Conservation (phyloP, 768 basidiomycete genomes). For the Termitomyces titanicus region DNA sequence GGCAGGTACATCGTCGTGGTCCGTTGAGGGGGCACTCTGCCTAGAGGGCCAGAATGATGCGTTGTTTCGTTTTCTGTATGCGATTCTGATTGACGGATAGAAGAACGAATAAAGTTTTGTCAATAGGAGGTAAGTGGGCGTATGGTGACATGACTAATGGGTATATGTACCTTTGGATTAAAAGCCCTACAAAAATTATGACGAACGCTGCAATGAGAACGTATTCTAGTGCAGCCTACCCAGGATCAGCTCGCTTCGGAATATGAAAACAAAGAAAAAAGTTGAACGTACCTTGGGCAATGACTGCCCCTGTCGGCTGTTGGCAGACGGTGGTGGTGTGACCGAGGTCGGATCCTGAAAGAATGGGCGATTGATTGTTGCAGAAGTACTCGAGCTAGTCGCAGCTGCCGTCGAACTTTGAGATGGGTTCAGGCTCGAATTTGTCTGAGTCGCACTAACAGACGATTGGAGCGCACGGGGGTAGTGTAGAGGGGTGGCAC, state of each 20-base stretch:
- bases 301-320: constrained; percentile 1
- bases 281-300: constrained; percentile 21
- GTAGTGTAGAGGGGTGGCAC: not conserved
- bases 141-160: not conserved
- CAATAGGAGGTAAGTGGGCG: constrained; percentile 1
- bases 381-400: not conserved
- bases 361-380: constrained; percentile 16
- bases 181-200: constrained; percentile 16
- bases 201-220: constrained; percentile 24
- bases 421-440: not conserved
- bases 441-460: not conserved
- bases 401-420: not conserved
- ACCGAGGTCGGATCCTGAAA: constrained; percentile 21
- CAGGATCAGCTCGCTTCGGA: not conserved
- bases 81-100: not conserved
- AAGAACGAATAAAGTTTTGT: not conserved
- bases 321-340: constrained; percentile 1
- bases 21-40: not conserved
- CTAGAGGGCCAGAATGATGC: constrained; percentile 3
- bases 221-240: constrained; percentile 28
- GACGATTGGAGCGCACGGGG: constrained; percentile 7
- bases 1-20: not conserved
- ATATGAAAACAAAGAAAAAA: not conserved
- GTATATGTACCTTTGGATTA: constrained; percentile 21
- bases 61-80: constrained; percentile 2